Evolutionary conservation across 1,139 yeast genomes (phyloP), one percentile per base, ranked within the genome.

Genomic region (Saccharomyces hybrid): DNA sequence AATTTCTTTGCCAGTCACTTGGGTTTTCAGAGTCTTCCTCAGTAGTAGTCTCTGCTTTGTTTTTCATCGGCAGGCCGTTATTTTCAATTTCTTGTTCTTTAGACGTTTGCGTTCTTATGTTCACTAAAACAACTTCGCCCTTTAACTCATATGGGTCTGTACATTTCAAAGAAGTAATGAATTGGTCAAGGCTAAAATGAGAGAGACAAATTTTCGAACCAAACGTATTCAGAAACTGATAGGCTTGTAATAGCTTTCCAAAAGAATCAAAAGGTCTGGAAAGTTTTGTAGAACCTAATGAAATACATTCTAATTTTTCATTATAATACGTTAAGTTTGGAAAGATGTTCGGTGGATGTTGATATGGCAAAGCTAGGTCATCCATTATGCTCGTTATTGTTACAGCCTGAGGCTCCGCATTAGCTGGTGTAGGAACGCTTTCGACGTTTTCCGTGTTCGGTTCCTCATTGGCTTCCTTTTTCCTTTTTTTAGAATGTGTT

Each of bases 281-380:
- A 27, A 47, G n/a, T 3, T 32, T 13, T 8, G 49, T 26, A 25
- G 53, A 49, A 7, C 49, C 47, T 8, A 59, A 44, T 25, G 61
- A 59, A 6, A 63, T 49, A 25, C 54, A 50, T 50, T 67, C 70
- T 34, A 67, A 52, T 32, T 55, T 31, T 7, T 58, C 51, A 34
- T 64, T 65, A 44, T 63, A 65, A 27, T 56, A 54, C 7, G 52
- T 52, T 23, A 65, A 51, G 9, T 55, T 56, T n/a, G 60, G 50
- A 29, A 60, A 62, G 3, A 60, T 46, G 5, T 54, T 51, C 4
- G 66, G 62, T 23, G 64, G 59, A 5, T 60, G 60, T 9, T 60
- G 62, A 27, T 67, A 64, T 3, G 75, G 72, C 41, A 69, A 58
- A 1, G 56, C 56, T 34, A 73, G 57, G 57, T 74, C 77, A 49